Evolutionary conservation across 1,284 basidiomycete species (phyloP).

Genomic region (Trametes versicolor): DNA sequence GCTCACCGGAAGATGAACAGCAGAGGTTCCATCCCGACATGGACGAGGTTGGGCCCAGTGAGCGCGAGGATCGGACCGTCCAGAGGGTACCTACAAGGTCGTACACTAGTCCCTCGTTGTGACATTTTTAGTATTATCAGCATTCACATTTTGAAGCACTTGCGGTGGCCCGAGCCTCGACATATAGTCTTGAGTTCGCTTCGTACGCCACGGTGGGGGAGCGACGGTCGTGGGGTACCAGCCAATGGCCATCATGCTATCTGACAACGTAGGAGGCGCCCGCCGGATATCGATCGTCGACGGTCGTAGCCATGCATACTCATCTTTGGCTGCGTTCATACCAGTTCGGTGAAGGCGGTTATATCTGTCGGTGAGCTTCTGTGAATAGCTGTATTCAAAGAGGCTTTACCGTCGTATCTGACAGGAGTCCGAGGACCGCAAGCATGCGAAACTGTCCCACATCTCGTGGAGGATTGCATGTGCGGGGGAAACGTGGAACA

Average conservation of each 20-base stretch:
- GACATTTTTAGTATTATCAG: slow-evolving; percentile 26
- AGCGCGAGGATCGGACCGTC: slow-evolving; percentile 12
- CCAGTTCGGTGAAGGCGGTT: no score
- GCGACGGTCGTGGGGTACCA: neutral
- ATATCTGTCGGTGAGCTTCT: no score
- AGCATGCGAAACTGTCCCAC: slow-evolving; percentile 5
- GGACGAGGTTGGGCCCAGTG: neutral
- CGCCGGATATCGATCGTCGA: neutral
- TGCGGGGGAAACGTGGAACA: slow-evolving; percentile 9
- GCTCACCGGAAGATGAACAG: neutral
- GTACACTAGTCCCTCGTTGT: slow-evolving; percentile 29
- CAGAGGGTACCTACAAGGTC: slow-evolving; percentile 23
- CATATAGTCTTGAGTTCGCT: neutral
- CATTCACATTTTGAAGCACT: neutral
- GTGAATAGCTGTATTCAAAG: no score
- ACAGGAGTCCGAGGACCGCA: neutral
- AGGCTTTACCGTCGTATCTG: no score
- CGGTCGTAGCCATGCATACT: no score
- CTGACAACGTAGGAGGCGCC: slow-evolving; percentile 11
- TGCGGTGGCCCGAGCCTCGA: no score
- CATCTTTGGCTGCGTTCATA: no score
- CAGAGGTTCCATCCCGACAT: neutral
- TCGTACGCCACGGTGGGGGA: neutral
- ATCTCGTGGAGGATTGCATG: neutral
- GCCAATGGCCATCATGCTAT: slow-evolving; percentile 14